Base-by-base conservation (phyloP, 129 eudicot species). In the Logfia minima region DNA sequence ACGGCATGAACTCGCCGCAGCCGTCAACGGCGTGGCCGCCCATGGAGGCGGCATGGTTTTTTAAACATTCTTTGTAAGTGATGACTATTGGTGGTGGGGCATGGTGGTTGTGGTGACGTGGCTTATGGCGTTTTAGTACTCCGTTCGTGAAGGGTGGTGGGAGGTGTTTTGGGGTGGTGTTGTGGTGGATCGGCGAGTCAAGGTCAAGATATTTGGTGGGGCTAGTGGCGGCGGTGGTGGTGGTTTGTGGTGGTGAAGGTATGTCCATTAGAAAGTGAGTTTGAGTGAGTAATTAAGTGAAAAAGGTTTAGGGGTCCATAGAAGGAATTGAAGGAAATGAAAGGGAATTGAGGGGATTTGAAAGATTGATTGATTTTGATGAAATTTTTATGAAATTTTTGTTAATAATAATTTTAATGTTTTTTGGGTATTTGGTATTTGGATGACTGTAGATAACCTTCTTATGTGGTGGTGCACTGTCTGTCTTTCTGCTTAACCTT, bases 1-100 rank as follows among this genome's bases (percentile, higher is more conserved):
- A 76, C 18, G 96, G 92, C 94, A 94, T 89, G 79, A 91, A 94
- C 87, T 94, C 99, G 0, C 99, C 92, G 52, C 99, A 94, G 0
- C 97, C 97, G 31, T 94, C 97, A 13, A 94, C 85, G 28, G 97
- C 99, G 83, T 94, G 99, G 1, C 96, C 96, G 11, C 99, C 99
- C 39, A 94, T 68, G 64, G 77, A 64, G 26, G 99, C 99, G 22
- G 97, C 99, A 82, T 94, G 99, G 88, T 94, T 94, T 62, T 90
- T 91, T 29, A 94, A 85, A 70, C 99, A 94, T 62, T 94, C 99
- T 26, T 71, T 84, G 87, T 94, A 94, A 3, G 68, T 70, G 3
- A 91, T 85, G 1, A 85, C 85, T 2, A 80, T 81, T 5, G 88
- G 87, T 9, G 82, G 85, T 22, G 53, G 79, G 78, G 70, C 60